Evolutionary conservation across 768 basidiomycete genomes (phyloP), one percentile per base, ranked within the genome.

Genomic region (Russula brevipes): DNA sequence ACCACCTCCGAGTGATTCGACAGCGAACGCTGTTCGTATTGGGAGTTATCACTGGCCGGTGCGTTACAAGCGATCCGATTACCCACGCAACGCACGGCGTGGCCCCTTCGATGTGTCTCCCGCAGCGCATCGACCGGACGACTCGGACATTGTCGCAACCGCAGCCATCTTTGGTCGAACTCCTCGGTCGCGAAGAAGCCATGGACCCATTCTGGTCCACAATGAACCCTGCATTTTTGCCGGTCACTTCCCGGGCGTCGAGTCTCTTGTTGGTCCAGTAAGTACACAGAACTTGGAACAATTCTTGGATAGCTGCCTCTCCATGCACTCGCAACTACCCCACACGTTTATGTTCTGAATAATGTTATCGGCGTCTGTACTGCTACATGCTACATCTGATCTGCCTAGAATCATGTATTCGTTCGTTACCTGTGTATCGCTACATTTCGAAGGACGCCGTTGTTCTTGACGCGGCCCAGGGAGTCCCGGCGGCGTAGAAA

Each of bases 401-500:
- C 47, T 35, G 5, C 14, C 41, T 39, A 12, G n/a, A 17, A 42
- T 9, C 41, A 49, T 55, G 30, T 54, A 42, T 30, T 38, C 3
- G 10, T 36, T 31, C 35, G 7, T 38, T 33, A 7, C 30, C 39
- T 54, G 12, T 66, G 30, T 66, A 41, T 57, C 35, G 19, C 60
- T 57, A 62, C 30, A 30, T 51, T 63, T 57, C 60, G 33, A 59
- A 68, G 45, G 64, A 53, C 4, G 44, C 65, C 1, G 57, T 88
- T 38, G 74, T 69, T 71, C 89, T 81, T 19, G 89, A 82, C 24
- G 80, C 67, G 0, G 91, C 85, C 90, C 90, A 92, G 1, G 85
- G 86, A 64, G 82, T 89, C 3, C 86, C 87, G 7, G 86, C 89
- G 38, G 82, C 81, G 68, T 98, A 99, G 74, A 98, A 99, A 74